These are phyloP conservation scores for Acorus calamus DNA, from an alignment of 106 monocot genomes.

Conservation along the genomic window DNA sequence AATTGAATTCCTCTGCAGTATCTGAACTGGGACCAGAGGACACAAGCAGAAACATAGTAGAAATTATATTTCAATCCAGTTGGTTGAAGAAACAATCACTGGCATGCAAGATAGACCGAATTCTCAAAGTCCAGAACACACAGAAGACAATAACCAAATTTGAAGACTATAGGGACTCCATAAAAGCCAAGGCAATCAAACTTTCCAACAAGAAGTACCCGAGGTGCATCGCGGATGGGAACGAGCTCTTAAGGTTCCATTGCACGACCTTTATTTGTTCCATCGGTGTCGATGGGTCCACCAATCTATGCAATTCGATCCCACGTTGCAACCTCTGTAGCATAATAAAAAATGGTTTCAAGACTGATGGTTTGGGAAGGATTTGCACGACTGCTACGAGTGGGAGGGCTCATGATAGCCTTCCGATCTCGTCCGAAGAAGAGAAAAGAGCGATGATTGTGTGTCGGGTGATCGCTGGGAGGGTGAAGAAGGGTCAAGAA, in stretches of 20 bases:
- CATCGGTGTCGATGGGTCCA: conserved; percentile 7
- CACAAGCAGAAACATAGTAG: conserved; percentile 17
- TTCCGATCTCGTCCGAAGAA: conserved; percentile 10
- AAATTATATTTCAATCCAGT: conserved; percentile 25
- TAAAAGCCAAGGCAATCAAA: conserved; percentile 8
- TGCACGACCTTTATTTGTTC: conserved; percentile 19
- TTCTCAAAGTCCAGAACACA: conserved; percentile 24
- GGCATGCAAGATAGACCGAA: conserved; percentile 22
- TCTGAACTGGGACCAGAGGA: conserved; percentile 17
- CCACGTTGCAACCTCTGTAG: conserved; percentile 7
- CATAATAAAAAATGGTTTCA: conserved; percentile 26
- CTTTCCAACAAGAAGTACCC: conserved; percentile 5
- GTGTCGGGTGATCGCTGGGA: conserved; percentile 85
- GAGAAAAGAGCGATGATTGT: conserved; percentile 75
- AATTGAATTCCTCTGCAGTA: conserved; percentile 1
- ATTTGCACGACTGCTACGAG: conserved; percentile 62
- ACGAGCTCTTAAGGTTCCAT: conserved; percentile 24
- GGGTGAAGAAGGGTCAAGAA: conserved; percentile 44
- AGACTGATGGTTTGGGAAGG: conserved; percentile 30
- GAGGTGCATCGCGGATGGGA: conserved; percentile 25
- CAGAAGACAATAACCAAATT: conserved; percentile 9
- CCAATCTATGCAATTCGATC: conserved; percentile 11
- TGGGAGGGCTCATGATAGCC: conserved; percentile 56
- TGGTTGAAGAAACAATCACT: conserved; percentile 20
- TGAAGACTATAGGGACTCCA: conserved; percentile 15